Percentiles rank a stretch among this genome's conserved stretches.
These are phyloP conservation scores for Trichoderma atroviride DNA, from an alignment of 2,329 filamentous ascomycete genomes.

Conservation along the genomic window DNA sequence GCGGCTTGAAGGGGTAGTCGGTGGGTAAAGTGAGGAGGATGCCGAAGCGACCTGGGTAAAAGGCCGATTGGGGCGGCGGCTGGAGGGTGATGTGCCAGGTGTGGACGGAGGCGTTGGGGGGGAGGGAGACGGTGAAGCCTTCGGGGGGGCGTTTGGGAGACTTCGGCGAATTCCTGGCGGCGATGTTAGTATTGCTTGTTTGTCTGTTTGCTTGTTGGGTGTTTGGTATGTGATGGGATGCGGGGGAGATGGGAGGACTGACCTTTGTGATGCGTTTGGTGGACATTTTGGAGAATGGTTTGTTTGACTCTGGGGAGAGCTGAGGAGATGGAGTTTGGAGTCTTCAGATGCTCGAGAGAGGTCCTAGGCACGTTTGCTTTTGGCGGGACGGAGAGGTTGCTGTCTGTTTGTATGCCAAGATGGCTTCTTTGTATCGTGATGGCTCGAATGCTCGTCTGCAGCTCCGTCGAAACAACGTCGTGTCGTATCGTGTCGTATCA, in stretches of 20 bases:
- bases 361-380: background rate
- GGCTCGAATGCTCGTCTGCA: background rate
- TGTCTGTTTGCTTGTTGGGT: background rate
- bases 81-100: constrained; percentile 54
- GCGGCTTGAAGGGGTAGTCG: constrained; percentile 90
- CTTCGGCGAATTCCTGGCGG: constrained; percentile 56
- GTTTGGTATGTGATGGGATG: background rate
- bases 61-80: constrained; percentile 50
- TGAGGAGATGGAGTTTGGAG: background rate
- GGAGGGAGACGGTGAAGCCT: constrained; percentile 52
- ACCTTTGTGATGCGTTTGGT: constrained; percentile 52
- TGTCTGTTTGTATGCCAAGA: background rate
- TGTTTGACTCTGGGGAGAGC: background rate
- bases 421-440: background rate
- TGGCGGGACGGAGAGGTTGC: background rate
- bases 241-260: constrained; percentile 5
- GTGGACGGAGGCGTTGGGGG: constrained; percentile 53
- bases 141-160: constrained; percentile 51
- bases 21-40: constrained; percentile 72
- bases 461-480: background rate
- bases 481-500: background rate
- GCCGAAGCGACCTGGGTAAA: constrained; percentile 71
- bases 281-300: constrained; percentile 40
- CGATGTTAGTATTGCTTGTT: constrained; percentile 9
- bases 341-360: background rate